These are phyloP conservation scores for Pholiota microspora DNA, from an alignment of 768 basidiomycete genomes.

Conservation along the genomic window DNA sequence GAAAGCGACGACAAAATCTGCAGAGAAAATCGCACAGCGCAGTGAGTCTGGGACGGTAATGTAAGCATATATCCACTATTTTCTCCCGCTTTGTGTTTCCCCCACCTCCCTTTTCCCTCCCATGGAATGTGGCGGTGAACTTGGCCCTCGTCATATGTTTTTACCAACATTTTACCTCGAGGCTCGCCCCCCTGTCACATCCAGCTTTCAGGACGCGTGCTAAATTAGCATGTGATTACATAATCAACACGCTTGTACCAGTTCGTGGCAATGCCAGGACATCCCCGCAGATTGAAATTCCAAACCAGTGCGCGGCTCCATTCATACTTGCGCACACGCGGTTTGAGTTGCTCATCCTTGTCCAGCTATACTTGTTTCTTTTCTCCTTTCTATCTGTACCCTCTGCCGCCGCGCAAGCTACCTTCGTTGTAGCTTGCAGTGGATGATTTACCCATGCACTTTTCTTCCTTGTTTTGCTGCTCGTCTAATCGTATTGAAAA, in stretches of 20 bases:
- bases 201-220: background rate
- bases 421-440: conserved; percentile 14
- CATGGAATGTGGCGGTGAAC: background rate
- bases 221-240: background rate
- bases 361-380: background rate
- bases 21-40: conserved; percentile 1
- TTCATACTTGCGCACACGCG: background rate
- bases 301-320: conserved; percentile 7
- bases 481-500: conserved; percentile 50
- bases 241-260: background rate
- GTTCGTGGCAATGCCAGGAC: conserved; percentile 2
- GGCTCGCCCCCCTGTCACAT: background rate
- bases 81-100: background rate
- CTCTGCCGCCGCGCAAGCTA: conserved; percentile 17
- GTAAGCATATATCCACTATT: conserved; percentile 12
- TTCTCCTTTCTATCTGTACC: background rate
- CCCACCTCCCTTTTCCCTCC: background rate
- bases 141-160: background rate
- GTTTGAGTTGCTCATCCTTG: background rate
- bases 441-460: conserved; percentile 51
- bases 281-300: background rate
- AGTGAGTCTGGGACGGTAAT: conserved; percentile 9
- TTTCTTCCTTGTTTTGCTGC: conserved; percentile 64
- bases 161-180: background rate
- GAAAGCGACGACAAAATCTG: conserved; percentile 21